A percentile compares a stretch with the other conserved stretches of the same genome.
Conservation (phyloP, 2,329 filamentous ascomycete species). For the Xylaria polymorpha region DNA sequence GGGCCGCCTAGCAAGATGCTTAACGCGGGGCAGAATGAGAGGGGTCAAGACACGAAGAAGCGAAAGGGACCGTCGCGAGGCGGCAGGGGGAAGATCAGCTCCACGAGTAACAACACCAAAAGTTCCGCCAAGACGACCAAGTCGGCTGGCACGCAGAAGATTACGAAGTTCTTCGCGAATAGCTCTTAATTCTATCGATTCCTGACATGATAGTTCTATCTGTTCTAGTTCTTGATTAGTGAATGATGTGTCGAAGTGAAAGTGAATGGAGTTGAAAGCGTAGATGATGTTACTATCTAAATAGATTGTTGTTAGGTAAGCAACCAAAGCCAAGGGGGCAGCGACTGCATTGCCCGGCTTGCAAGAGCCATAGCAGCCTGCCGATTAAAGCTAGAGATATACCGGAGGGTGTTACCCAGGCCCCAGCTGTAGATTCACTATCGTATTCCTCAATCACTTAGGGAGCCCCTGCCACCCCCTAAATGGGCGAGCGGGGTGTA, state of each 20-base stretch:
- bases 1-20: conserved; percentile 46
- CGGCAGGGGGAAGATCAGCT: conserved; percentile 52
- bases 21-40: conserved; percentile 30
- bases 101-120: conserved; percentile 55
- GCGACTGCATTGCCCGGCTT: neutral
- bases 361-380: neutral
- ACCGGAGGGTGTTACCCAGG: neutral
- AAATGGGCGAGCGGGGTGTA: neutral
- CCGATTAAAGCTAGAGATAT: neutral
- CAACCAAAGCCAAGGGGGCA: neutral
- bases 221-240: neutral
- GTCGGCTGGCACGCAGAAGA: conserved; percentile 56
- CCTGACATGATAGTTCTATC: neutral
- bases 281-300: neutral
- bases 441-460: neutral
- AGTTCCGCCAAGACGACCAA: conserved; percentile 49
- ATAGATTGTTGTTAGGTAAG: neutral
- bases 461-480: neutral
- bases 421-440: neutral
- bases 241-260: neutral
- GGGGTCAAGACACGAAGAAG: neutral
- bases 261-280: neutral
- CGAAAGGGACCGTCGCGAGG: conserved; percentile 38
- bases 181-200: conserved; percentile 50
- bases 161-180: conserved; percentile 60